Conservation (phyloP, 805 yeast genomes). For the Kregervanrija pseudodelftensis region DNA sequence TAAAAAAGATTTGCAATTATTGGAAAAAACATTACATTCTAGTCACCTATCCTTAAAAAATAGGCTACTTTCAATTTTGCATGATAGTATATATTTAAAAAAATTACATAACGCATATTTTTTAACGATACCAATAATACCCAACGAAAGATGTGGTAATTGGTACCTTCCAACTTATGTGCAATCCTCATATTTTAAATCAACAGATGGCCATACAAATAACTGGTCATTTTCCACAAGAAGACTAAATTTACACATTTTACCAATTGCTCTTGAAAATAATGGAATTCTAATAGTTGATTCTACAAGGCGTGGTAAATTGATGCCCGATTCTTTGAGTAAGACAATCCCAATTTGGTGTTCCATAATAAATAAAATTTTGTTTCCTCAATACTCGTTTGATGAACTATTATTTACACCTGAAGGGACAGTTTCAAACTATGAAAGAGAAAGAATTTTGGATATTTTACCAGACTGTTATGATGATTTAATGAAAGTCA, state of each 20-base stretch:
- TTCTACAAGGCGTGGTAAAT: slow-evolving; percentile 79
- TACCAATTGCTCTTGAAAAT: slow-evolving; percentile 36
- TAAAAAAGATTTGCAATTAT: slow-evolving; percentile 5
- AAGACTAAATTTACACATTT: slow-evolving; percentile 65
- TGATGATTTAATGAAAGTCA: neutral
- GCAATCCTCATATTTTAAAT: slow-evolving; percentile 59
- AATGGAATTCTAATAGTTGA: slow-evolving; percentile 62
- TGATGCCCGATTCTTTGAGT: slow-evolving; percentile 79
- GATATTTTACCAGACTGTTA: slow-evolving; percentile 33
- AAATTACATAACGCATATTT: slow-evolving; percentile 30
- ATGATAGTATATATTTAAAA: slow-evolving; percentile 49
- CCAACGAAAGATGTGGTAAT: slow-evolving; percentile 81
- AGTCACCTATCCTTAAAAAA: slow-evolving; percentile 21
- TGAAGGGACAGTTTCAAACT: slow-evolving; percentile 41
- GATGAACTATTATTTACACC: slow-evolving; percentile 31
- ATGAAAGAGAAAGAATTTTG: slow-evolving; percentile 49
- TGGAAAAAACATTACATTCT: slow-evolving; percentile 7
- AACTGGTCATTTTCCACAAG: slow-evolving; percentile 76
- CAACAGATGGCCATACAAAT: slow-evolving; percentile 84
- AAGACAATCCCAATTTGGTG: slow-evolving; percentile 93
- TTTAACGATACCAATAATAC: slow-evolving; percentile 36
- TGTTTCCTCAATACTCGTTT: slow-evolving; percentile 29
- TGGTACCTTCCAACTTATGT: slow-evolving; percentile 54
- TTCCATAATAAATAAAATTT: slow-evolving; percentile 57
- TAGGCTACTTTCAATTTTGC: slow-evolving; percentile 63